A percentile compares a stretch with the other conserved stretches of the same genome.
Conservation (phyloP, 2,329 filamentous ascomycete species). For the Xylaria arbuscula region DNA sequence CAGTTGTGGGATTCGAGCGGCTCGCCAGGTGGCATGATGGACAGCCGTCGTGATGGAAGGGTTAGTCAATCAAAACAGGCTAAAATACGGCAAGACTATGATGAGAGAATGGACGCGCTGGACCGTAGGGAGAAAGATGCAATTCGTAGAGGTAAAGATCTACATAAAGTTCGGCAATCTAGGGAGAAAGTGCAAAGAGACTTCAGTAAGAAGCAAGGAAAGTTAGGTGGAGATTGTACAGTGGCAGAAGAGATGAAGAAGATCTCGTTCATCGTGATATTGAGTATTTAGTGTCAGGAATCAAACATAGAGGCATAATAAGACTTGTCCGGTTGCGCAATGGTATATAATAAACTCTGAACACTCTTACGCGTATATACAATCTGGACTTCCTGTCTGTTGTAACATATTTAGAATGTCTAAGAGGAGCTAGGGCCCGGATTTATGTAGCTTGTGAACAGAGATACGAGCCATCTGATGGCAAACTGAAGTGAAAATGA, state of each 20-base stretch:
- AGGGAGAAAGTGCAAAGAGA: background rate
- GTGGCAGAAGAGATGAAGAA: background rate
- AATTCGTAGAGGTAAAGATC: background rate
- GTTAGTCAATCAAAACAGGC: background rate
- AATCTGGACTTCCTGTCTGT: no score
- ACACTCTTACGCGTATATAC: no score
- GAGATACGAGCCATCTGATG: no score
- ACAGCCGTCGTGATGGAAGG: background rate
- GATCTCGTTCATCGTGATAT: background rate
- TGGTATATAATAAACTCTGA: background rate
- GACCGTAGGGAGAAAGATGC: background rate
- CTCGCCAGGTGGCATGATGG: background rate
- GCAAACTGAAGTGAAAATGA: no score
- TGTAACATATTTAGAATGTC: no score
- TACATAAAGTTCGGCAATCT: background rate
- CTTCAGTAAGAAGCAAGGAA: background rate
- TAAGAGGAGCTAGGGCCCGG: no score
- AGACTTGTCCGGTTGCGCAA: background rate
- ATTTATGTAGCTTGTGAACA: no score
- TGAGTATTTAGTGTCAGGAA: background rate
- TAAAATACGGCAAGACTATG: background rate
- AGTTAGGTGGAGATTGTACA: background rate
- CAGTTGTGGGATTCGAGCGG: background rate
- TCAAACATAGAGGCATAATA: background rate
- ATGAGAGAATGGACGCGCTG: background rate